Conservation (phyloP, 805 yeast genomes). For the Metschnikowia bowlesiae region DNA sequence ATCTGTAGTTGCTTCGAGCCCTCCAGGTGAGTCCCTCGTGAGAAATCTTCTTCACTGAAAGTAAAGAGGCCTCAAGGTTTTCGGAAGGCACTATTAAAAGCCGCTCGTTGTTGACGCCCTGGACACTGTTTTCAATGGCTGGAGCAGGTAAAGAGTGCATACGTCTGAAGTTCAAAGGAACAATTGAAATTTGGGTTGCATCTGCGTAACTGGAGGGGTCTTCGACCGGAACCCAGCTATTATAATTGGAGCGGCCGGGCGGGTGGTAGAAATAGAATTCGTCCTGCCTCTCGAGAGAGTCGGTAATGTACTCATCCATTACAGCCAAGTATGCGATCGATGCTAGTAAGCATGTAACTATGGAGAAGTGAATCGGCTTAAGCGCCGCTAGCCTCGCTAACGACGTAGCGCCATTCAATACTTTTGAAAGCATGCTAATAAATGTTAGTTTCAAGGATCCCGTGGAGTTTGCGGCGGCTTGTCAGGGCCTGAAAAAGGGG, state of each 20-base stretch:
- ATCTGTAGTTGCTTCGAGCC: constrained; percentile 51
- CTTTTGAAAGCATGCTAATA: constrained; percentile 25
- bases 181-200: constrained; percentile 45
- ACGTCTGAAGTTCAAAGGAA: constrained; percentile 56
- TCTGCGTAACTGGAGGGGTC: constrained; percentile 37
- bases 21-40: constrained; percentile 55
- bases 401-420: constrained; percentile 31
- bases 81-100: constrained; percentile 35
- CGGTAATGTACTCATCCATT: constrained; percentile 60
- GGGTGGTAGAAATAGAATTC: constrained; percentile 32
- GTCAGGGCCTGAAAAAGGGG: background rate
- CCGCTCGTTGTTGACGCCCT: constrained; percentile 38
- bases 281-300: constrained; percentile 34
- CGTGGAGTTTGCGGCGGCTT: background rate
- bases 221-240: constrained; percentile 48
- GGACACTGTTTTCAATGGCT: constrained; percentile 33
- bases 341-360: constrained; percentile 66
- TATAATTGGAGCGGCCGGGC: constrained; percentile 28
- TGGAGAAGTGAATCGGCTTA: constrained; percentile 82
- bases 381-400: constrained; percentile 63
- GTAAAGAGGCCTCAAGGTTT: constrained; percentile 21
- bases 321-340: constrained; percentile 75
- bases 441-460: background rate
- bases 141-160: constrained; percentile 41
- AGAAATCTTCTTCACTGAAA: constrained; percentile 22